Conservation (phyloP, 257 asterid genomes). For the Nicotiana attenuata region DNA sequence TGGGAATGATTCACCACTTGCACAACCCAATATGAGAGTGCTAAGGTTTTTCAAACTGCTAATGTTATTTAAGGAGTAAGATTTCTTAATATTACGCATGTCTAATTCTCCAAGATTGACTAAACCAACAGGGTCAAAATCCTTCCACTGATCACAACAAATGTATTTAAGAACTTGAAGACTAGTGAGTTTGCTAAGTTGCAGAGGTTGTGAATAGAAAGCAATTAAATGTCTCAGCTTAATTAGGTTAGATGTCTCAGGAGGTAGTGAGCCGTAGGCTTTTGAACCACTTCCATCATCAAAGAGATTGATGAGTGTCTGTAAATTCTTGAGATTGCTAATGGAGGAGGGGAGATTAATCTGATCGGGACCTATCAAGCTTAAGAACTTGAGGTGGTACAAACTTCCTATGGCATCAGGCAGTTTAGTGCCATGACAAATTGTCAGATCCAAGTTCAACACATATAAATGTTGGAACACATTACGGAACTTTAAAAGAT, state of each 20-base stretch:
- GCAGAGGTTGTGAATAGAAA: neutral
- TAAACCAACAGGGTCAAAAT: neutral
- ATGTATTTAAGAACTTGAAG: neutral
- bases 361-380: neutral
- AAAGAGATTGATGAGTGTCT: neutral
- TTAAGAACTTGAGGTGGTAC: slow-evolving; percentile 7
- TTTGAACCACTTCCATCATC: no score
- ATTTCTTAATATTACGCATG: neutral
- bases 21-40: neutral
- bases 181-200: neutral
- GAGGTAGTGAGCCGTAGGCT: neutral
- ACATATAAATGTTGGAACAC: neutral
- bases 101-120: neutral
- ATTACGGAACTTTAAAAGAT: neutral
- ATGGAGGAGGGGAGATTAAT: slow-evolving; percentile 6
- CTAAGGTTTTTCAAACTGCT: neutral
- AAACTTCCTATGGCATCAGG: slow-evolving; percentile 5
- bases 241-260: neutral
- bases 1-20: neutral
- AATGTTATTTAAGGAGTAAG: neutral
- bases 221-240: neutral
- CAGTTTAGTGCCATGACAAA: neutral
- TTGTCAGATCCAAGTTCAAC: neutral
- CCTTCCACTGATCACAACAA: neutral
- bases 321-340: slow-evolving; percentile 9